Percentiles rank a stretch among this genome's conserved stretches.
Evolutionary conservation across 495 filamentous ascomycete species (phyloP).

Genomic region (Lepraria neglecta): DNA sequence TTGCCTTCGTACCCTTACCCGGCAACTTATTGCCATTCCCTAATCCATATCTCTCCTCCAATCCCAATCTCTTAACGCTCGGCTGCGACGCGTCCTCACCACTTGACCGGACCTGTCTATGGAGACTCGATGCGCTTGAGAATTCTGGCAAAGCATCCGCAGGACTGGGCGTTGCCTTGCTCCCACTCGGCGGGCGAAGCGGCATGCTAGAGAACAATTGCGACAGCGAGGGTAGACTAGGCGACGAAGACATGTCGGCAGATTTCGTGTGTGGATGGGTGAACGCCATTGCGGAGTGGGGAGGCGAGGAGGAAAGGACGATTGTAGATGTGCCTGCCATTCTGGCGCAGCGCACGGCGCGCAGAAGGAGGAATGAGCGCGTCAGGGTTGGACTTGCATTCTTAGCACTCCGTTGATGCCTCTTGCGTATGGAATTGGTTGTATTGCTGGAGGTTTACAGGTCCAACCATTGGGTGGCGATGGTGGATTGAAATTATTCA

Average conservation of each 20-base stretch:
- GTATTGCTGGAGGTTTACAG: neutral
- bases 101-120: conserved; percentile 21
- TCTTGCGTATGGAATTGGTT: too few species aligned
- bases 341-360: conserved; percentile 20
- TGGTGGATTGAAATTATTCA: neutral
- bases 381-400: conserved; percentile 3
- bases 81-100: neutral
- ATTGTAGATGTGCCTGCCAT: conserved; percentile 30
- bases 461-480: neutral
- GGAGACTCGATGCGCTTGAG: conserved; percentile 38
- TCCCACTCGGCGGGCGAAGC: conserved; percentile 32
- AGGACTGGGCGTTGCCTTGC: conserved; percentile 33
- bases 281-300: conserved; percentile 23
- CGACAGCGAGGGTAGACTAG: conserved; percentile 36
- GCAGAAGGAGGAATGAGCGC: neutral
- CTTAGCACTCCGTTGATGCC: neutral
- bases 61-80: neutral
- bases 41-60: neutral
- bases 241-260: conserved; percentile 31
- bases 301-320: conserved; percentile 41
- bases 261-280: conserved; percentile 19
- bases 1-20: conserved; percentile 16
- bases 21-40: neutral
- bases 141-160: conserved; percentile 33
- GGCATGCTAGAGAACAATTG: conserved; percentile 34